Evolutionary conservation across 2,329 filamentous ascomycete genomes (phyloP), one percentile per base, ranked within the genome.

Genomic region (Monosporascus sp.): DNA sequence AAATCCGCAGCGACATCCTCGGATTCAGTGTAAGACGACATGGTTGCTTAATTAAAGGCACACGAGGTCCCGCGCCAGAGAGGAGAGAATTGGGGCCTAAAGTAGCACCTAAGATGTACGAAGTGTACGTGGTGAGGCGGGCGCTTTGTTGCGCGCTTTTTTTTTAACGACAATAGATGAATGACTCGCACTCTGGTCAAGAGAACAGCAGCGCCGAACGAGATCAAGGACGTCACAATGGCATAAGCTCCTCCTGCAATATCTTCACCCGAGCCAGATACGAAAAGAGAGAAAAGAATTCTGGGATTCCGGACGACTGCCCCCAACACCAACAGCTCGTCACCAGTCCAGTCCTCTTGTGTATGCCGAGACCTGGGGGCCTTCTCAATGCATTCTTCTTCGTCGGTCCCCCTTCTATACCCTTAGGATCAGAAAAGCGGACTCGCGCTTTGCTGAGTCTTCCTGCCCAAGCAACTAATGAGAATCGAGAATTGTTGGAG

Each of bases 1-100:
- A 96, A 99, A 75, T 97, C 94, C 73, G 93, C 88, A 59, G 92
- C 92, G 64, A 99, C 90, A 74, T 96, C 91, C 70, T 90, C 91
- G 59, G 88, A 75, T 63, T 73, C 73, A 63, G 75, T 73, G 61
- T 79, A 77, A 64, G 76, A 74, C 56, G 75, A 74, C 77, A 80
- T 81, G 64, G 49, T 68, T 57, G 56, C 51, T 57, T 49, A 49
- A 53, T 48, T 40, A 31, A 48, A 48, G 56, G 38, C 47, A 49
- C 49, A 62, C 59, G 52, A 55, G 46, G 31, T 34, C 31, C 31
- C 31, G 31, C 31, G 55, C 20, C 50, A 57, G 44, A 57, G 26
- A 44, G n/a, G 26, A 26, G 41, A 24, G 27, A 14, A 34, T 5
- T 34, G 31, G 9, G 31, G 19, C 17, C 38, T n/a, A 41, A 41